Evolutionary conservation across 1,139 yeast genomes (phyloP), one percentile per base, ranked within the genome.

Genomic region (Pichia sp.): DNA sequence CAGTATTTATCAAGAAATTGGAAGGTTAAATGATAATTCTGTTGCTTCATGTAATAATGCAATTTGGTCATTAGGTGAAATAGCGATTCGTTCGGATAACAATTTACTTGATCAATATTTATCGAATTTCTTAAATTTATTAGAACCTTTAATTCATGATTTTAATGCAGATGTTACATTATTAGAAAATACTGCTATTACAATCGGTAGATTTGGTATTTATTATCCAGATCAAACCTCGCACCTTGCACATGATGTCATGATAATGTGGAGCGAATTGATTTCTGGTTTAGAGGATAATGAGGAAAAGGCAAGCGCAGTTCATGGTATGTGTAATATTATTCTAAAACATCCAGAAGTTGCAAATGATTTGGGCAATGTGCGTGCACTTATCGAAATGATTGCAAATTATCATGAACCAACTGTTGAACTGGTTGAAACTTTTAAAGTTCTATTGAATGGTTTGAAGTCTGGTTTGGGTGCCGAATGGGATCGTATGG

Each of bases 51-150:
- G 82, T 63, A 87, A 89, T 61, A 92, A 92, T 64, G 95, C 97
- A 1, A 80, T 87, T 41, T 92, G 98, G 98, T 77, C 96, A 2
- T 67, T 86, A 22, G 98, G 98, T 31, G 96, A 92, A 63, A 78
- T 94, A 34, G 71, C 86, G 2, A 70, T 89, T 57, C 75, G 87
- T 52, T 60, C 82, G 28, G 55, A 73, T 4, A 62, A 66, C 23
- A 70, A 66, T 5, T 76, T 76, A 38, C 59, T 87, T 50, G 70
- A 71, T 41, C 82, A 82, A n/a, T 85, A 76, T 59, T 63, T 84
- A 41, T 68, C 70, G 39, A 82, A 80, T 51, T 65, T 87, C 50
- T 71, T 85, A 43, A 73, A 74, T 36, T 66, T 83, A 25, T 65
- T 90, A 45, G 74, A 87, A 23, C 85, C 86, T 12, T 70, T 87